A percentile compares a stretch with the other conserved stretches of the same genome.
phyloP scores from a whole-genome alignment of 2,329 filamentous ascomycete genomes.

The Apiospora saccharicola region DNA sequence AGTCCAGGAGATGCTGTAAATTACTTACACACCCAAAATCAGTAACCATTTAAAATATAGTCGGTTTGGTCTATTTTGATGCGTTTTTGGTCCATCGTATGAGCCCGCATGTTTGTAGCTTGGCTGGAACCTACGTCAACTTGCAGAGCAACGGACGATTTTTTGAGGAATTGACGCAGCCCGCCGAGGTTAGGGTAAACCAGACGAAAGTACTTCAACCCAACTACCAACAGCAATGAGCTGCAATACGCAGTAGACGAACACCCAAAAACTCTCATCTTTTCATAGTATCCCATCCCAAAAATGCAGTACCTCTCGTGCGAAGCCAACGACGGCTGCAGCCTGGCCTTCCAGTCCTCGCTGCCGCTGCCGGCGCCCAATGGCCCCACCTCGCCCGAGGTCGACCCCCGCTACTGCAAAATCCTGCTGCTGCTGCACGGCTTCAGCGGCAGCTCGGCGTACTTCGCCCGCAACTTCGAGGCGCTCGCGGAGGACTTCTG shows the following conservation, averaged over 20 bases:
- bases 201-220: not conserved
- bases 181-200: constrained; percentile 3
- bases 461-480: constrained; percentile 46
- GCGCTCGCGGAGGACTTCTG: constrained; percentile 40
- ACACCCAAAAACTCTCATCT: not conserved
- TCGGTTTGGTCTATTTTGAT: not conserved
- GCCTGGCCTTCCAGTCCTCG: constrained; percentile 46
- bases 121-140: constrained; percentile 8
- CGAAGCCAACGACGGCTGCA: constrained; percentile 44
- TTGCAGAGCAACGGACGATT: constrained; percentile 12
- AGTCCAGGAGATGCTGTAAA: constrained; percentile 11
- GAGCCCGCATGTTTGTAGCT: not conserved
- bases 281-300: not conserved
- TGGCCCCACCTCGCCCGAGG: constrained; percentile 14
- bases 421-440: constrained; percentile 50
- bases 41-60: not conserved
- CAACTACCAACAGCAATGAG: not conserved
- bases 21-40: not conserved
- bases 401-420: constrained; percentile 30
- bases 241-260: not conserved
- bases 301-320: constrained; percentile 40
- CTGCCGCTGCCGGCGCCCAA: constrained; percentile 33
- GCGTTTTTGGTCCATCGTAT: not conserved
- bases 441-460: constrained; percentile 49
- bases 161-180: constrained; percentile 5